These are phyloP conservation scores for Synchytrium microbalum DNA, from an alignment of 371 early-diverging fungal species.

Conservation along the genomic window DNA sequence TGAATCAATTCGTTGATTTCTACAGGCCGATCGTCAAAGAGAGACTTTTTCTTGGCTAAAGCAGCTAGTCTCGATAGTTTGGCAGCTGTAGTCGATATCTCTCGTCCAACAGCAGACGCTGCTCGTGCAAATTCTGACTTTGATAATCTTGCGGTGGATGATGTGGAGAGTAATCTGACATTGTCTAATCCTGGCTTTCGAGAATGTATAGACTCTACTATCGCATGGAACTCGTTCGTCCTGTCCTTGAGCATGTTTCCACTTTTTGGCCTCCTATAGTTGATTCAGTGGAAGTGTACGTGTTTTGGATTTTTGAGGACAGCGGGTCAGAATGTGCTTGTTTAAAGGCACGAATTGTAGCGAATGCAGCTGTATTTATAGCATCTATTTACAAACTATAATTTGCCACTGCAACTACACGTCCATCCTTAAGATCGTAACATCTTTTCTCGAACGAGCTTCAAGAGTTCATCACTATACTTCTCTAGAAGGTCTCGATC, in stretches of 20 bases:
- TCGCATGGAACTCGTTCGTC: slow-evolving; percentile 28
- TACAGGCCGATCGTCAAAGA: slow-evolving; percentile 45
- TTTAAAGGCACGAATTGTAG: no score
- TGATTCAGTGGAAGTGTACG: no score
- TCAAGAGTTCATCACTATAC: not conserved
- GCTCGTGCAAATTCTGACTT: slow-evolving; percentile 40
- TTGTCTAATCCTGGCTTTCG: not conserved
- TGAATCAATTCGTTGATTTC: slow-evolving; percentile 78
- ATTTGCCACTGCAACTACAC: no score
- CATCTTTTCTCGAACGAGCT: not conserved
- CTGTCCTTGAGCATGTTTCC: slow-evolving; percentile 24
- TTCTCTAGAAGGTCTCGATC: not conserved
- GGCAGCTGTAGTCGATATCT: slow-evolving; percentile 35
- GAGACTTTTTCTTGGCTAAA: slow-evolving; percentile 37
- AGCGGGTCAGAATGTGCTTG: no score
- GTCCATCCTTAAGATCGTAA: no score
- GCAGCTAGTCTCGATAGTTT: slow-evolving; percentile 35
- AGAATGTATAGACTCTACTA: slow-evolving; percentile 22
- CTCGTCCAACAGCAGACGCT: slow-evolving; percentile 30
- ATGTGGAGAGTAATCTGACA: slow-evolving; percentile 1
- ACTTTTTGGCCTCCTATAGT: no score
- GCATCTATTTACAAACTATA: no score
- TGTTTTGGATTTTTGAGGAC: no score
- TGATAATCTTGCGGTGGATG: not conserved
- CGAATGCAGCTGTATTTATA: no score